These are phyloP conservation scores for Pseudogymnoascus sp. DNA, from an alignment of 2,329 filamentous ascomycete species.

Conservation along the genomic window DNA sequence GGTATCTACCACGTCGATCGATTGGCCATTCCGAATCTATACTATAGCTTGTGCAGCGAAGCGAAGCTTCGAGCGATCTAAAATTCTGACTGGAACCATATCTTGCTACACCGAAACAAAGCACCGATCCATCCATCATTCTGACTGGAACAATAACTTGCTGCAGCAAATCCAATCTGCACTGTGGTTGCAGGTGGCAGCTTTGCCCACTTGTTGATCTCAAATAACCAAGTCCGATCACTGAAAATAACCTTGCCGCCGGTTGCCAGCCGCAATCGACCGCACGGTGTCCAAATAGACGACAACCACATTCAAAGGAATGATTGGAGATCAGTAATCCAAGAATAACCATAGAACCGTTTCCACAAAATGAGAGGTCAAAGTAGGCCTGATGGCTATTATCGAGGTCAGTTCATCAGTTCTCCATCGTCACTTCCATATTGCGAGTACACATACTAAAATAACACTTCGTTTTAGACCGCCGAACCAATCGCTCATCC, in stretches of 20 bases:
- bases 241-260: neutral
- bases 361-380: neutral
- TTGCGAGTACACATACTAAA: neutral
- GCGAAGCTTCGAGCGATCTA: neutral
- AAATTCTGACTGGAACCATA: neutral
- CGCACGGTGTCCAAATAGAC: neutral
- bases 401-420: neutral
- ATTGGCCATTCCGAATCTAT: neutral
- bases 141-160: neutral
- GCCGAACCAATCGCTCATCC: neutral
- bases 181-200: neutral
- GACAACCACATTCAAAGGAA: neutral
- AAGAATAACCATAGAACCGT: neutral
- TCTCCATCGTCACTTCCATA: neutral
- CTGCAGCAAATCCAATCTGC: neutral
- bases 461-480: neutral
- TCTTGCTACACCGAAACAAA: neutral
- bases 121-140: neutral
- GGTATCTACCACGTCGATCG: neutral
- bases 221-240: neutral
- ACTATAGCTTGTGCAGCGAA: neutral
- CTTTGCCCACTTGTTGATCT: neutral
- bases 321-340: neutral
- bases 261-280: neutral
- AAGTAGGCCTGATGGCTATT: neutral